Percentiles rank a stretch among this genome's conserved stretches.
Evolutionary conservation across 768 basidiomycete species (phyloP).

Genomic region (Mycena crocata): DNA sequence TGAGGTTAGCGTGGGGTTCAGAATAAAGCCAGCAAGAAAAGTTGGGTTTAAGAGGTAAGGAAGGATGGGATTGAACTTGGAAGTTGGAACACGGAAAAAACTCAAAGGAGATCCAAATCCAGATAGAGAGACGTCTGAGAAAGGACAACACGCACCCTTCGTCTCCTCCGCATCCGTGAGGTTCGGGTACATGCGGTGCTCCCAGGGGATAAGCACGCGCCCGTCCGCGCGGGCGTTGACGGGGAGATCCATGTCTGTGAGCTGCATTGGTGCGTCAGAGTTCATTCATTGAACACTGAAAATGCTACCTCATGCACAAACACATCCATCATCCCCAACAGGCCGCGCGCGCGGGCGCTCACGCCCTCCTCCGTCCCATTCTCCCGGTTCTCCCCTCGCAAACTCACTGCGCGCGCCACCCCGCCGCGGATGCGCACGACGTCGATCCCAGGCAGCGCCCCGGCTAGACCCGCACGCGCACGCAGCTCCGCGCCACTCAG

Average conservation of each 20-base stretch:
- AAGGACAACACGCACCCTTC: neutral
- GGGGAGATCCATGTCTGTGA: constrained; percentile 95
- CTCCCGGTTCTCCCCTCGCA: too few relatives aligned
- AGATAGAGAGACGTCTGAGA: too few relatives aligned
- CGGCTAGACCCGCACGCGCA: constrained; percentile 72
- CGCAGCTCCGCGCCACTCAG: constrained; percentile 79
- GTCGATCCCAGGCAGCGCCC: constrained; percentile 85
- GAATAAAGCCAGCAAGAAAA: too few relatives aligned
- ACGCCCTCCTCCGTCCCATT: constrained; percentile 72
- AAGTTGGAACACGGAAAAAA: neutral
- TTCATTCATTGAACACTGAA: neutral
- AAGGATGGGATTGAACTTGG: too few relatives aligned
- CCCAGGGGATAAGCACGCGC: constrained; percentile 93
- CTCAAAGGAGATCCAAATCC: neutral
- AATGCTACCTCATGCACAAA: constrained; percentile 63
- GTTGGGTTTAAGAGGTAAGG: too few relatives aligned
- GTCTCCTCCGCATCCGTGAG: constrained; percentile 52
- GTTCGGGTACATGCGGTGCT: constrained; percentile 79
- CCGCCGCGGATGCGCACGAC: constrained; percentile 84
- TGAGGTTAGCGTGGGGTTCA: too few relatives aligned
- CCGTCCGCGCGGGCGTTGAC: constrained; percentile 96
- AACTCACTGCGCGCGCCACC: constrained; percentile 59
- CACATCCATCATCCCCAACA: constrained; percentile 77
- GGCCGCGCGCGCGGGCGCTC: constrained; percentile 83
- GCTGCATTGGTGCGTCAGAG: constrained; percentile 53